Evolutionary conservation across 345 rosid genomes (phyloP).

Genomic region (Rhodamnia argentea): DNA sequence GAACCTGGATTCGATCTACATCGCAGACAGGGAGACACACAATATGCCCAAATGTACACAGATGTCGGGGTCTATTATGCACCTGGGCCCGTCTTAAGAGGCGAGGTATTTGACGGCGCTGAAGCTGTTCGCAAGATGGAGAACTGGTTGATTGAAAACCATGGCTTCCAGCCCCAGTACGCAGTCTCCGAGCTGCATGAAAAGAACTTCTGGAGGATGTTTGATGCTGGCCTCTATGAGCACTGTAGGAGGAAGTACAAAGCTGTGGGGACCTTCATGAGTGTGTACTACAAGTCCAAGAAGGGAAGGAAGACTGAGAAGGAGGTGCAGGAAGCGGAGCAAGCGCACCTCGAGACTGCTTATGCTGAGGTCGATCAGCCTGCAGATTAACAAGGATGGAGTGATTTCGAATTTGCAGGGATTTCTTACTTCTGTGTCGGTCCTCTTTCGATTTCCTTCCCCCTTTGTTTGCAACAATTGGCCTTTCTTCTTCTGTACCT

Average conservation of each 20-base stretch:
- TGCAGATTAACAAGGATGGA: conserved; percentile 3
- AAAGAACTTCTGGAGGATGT: conserved; percentile 97
- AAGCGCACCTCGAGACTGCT: conserved; percentile 74
- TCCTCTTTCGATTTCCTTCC: background rate
- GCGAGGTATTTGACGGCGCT: conserved; percentile 80
- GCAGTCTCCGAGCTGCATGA: conserved; percentile 89
- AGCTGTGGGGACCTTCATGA: conserved; percentile 97
- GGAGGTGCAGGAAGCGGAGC: conserved; percentile 92
- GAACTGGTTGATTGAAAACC: conserved; percentile 90
- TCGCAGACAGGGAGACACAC: conserved; percentile 81
- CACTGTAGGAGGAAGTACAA: conserved; percentile 71
- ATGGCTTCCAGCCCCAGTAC: conserved; percentile 91
- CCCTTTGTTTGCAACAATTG: background rate
- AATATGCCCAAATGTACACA: conserved; percentile 91
- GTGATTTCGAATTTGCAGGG: background rate
- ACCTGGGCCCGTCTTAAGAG: conserved; percentile 92
- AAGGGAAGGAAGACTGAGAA: conserved; percentile 99
- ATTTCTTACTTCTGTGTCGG: background rate
- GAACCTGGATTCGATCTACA: conserved; percentile 93
- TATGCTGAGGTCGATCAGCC: conserved; percentile 38
- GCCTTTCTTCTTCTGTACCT: background rate
- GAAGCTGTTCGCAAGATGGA: conserved; percentile 86
- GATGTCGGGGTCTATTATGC: conserved; percentile 93
- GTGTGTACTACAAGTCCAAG: conserved; percentile 94
- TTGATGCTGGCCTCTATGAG: conserved; percentile 78